Percentiles rank a stretch among this genome's conserved stretches.
These are phyloP conservation scores for Umbelopsis vinacea DNA, from an alignment of 192 early-diverging fungal species.

Conservation along the genomic window DNA sequence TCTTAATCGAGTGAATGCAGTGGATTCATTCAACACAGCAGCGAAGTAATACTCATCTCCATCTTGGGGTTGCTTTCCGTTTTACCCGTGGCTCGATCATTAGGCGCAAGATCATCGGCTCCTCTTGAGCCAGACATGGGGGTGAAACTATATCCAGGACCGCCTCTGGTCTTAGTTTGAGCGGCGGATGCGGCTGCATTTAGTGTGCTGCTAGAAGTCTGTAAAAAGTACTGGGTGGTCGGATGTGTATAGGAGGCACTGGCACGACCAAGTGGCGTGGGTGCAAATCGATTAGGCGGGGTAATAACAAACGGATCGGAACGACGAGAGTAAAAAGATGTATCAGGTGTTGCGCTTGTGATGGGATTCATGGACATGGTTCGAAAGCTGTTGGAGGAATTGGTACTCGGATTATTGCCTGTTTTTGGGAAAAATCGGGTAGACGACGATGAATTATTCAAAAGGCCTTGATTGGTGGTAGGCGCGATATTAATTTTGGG, in stretches of 20 bases:
- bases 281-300: slow-evolving; percentile 15
- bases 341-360: background rate
- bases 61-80: slow-evolving; percentile 16
- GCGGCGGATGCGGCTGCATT: slow-evolving; percentile 38
- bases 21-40: slow-evolving; percentile 7
- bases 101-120: slow-evolving; percentile 14
- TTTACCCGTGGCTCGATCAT: slow-evolving; percentile 12
- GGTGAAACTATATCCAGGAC: slow-evolving; percentile 2
- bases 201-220: slow-evolving; percentile 37
- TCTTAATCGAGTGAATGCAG: background rate
- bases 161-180: slow-evolving; percentile 15
- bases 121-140: background rate
- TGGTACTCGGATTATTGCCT: background rate
- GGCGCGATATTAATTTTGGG: slow-evolving; percentile 40
- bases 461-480: background rate
- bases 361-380: background rate
- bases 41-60: slow-evolving; percentile 16
- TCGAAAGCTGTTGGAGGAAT: background rate
- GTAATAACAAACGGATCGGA: slow-evolving; percentile 6
- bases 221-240: slow-evolving; percentile 39
- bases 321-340: slow-evolving; percentile 10
- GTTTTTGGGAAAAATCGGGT: slow-evolving; percentile 23
- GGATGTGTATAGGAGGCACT: slow-evolving; percentile 29
- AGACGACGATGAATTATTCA: background rate
- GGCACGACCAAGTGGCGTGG: background rate